Conservation (phyloP, 1,284 basidiomycete species). For the Tilletia setariae region DNA sequence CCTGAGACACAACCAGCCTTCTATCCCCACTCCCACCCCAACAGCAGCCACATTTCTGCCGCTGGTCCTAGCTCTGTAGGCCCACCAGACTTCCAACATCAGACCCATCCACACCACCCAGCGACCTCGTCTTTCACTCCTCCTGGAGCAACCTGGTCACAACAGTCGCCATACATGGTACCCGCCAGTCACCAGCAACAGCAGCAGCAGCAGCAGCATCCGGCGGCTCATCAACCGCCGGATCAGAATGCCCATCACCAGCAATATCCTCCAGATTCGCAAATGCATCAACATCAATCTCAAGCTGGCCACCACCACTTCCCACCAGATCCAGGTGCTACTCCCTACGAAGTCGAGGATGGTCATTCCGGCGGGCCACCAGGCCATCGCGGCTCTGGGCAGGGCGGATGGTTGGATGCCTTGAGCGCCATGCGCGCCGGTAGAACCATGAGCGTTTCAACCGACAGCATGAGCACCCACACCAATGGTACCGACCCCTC, state of each 20-base stretch:
- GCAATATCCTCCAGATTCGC: neutral
- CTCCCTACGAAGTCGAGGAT: neutral
- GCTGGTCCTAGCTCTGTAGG: neutral
- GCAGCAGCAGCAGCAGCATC: neutral
- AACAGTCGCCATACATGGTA: neutral
- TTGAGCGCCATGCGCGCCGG: neutral
- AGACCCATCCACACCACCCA: too few relatives aligned
- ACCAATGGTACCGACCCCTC: neutral
- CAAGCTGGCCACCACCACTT: neutral
- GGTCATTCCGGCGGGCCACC: too few relatives aligned
- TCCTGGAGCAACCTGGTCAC: neutral
- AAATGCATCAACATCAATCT: neutral
- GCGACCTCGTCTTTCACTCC: neutral
- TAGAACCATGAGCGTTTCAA: constrained; percentile 1
- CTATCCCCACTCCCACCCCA: neutral
- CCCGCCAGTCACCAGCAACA: constrained; percentile 11
- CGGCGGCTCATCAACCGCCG: neutral
- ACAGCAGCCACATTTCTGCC: neutral
- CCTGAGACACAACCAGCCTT: constrained; percentile 14
- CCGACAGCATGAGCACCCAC: constrained; percentile 2
- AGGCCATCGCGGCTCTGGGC: too few relatives aligned
- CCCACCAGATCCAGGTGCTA: neutral
- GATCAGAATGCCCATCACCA: neutral
- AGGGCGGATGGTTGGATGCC: neutral
- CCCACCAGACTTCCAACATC: neutral